Evolutionary conservation across 148 eudicot species (phyloP).

Genomic region (Arctostaphylos glauca): DNA sequence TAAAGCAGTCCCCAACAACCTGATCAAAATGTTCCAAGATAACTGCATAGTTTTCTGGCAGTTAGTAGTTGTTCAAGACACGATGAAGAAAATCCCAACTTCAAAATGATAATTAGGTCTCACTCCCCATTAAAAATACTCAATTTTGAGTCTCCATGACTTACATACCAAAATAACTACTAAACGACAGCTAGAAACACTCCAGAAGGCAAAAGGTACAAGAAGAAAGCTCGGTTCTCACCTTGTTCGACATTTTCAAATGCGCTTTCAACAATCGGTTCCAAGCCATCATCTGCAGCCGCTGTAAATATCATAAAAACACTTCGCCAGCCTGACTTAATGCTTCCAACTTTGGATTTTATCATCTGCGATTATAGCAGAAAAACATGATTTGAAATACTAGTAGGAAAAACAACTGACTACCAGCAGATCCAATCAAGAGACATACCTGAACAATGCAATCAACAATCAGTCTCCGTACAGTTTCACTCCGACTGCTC

Average conservation of each 20-base stretch:
- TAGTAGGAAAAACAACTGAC: neutral
- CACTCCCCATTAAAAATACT: neutral
- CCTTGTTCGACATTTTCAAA: slow-evolving; percentile 99
- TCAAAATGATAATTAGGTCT: neutral
- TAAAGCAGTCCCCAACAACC: slow-evolving; percentile 97
- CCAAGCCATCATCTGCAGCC: slow-evolving; percentile 96
- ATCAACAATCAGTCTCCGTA: slow-evolving; percentile 91
- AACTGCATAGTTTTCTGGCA: slow-evolving; percentile 43
- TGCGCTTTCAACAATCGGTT: slow-evolving; percentile 94
- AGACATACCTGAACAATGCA: slow-evolving; percentile 93
- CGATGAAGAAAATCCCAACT: slow-evolving; percentile 14
- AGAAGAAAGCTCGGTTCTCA: slow-evolving; percentile 28
- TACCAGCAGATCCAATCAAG: neutral
- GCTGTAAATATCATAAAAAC: slow-evolving; percentile 99
- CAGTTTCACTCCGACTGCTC: slow-evolving; percentile 77
- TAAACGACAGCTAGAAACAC: neutral
- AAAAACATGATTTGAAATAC: slow-evolving; percentile 10
- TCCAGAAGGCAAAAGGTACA: neutral
- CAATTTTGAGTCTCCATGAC: neutral
- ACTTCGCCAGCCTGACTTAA: slow-evolving; percentile 98
- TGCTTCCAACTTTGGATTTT: slow-evolving; percentile 96
- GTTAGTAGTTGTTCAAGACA: slow-evolving; percentile 2
- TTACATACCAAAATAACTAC: neutral
- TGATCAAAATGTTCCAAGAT: slow-evolving; percentile 98
- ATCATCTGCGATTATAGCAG: slow-evolving; percentile 64